Percentiles rank a stretch among this genome's conserved stretches.
These are phyloP conservation scores for Lasiodiplodia sp. DNA, from an alignment of 2,329 filamentous ascomycete species.

Conservation along the genomic window DNA sequence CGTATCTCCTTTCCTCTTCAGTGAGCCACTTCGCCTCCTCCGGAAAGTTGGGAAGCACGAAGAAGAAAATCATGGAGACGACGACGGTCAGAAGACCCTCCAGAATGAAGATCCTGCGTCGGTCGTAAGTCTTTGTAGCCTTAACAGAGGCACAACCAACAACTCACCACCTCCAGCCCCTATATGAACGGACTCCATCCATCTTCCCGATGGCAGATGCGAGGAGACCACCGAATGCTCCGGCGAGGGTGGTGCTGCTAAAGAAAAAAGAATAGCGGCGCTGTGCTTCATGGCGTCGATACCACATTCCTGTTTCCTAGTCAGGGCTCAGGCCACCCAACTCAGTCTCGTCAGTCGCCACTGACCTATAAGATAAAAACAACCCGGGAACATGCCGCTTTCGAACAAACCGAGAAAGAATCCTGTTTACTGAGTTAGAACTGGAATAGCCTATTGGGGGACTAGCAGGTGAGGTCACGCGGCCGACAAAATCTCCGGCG, in stretches of 20 bases:
- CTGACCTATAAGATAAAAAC: slow-evolving; percentile 43
- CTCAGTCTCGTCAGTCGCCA: too few species aligned
- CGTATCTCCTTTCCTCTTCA: slow-evolving; percentile 55
- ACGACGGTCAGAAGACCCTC: slow-evolving; percentile 59
- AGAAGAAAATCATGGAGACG: slow-evolving; percentile 56
- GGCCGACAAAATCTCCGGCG: not conserved
- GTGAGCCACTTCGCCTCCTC: slow-evolving; percentile 58
- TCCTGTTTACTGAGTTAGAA: slow-evolving; percentile 14
- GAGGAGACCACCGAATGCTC: slow-evolving; percentile 85
- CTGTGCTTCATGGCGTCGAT: slow-evolving; percentile 85
- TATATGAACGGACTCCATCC: slow-evolving; percentile 72
- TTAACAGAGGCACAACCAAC: not conserved
- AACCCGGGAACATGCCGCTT: slow-evolving; percentile 70
- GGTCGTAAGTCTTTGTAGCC: not conserved
- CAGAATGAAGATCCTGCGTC: slow-evolving; percentile 72
- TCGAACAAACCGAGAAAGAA: slow-evolving; percentile 79
- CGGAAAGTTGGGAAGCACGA: slow-evolving; percentile 57
- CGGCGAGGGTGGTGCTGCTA: slow-evolving; percentile 77
- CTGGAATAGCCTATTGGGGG: too few species aligned
- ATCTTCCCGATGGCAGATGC: slow-evolving; percentile 91
- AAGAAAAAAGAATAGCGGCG: slow-evolving; percentile 96
- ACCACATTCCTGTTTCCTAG: slow-evolving; percentile 63
- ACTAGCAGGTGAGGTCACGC: not conserved
- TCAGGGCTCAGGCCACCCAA: too few species aligned
- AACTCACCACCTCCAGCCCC: slow-evolving; percentile 73